Evolutionary conservation across 2,329 filamentous ascomycete genomes (phyloP), one percentile per base, ranked within the genome.

Genomic region (Aspergillus ochraceus): DNA sequence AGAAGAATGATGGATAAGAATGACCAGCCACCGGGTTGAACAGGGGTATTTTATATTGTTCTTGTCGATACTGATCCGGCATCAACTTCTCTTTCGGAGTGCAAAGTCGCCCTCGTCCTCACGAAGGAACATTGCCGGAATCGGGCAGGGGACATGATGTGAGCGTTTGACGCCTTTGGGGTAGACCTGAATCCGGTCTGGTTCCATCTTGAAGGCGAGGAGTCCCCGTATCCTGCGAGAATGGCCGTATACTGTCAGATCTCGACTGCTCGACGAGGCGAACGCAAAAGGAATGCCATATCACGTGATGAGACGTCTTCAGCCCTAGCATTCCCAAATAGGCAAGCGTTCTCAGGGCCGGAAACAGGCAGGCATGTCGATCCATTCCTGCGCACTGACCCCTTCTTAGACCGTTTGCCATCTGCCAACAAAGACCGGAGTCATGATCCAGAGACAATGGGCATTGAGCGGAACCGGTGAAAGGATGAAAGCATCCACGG

Each of bases 251-350:
- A 46, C 8, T 10, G 20, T 22, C 9, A n/a, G 45, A 29, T 3
- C 29, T 29, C 11, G 52, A 45, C 45, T 42, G 36, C 24, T 46
- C 20, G 12, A 42, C 14, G 20, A 54, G 29, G 14, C 6, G 14
- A 29, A 36, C 36, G 52, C 52, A 54, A 54, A 54, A 29, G 52
- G 52, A 36, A 54, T 24, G 24, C 2, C 14, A 32, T 26, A 42
- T 55, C 53, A 57, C 55, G 55, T 57, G 55, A 45, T 6, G 14
- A n/a, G 30, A 45, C 55, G 55, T 17, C 49, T 57, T 22, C 55
- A 57, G 55, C 30, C 30, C 19, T 47, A n/a, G 53, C 36, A 10
- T 10, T 20, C 17, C 22, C 6, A 47, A 47, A 47, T n/a, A 46
- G n/a, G 42, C 42, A 46, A 11, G 42, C 6, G 6, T 19, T 19